Conservation (phyloP, 371 early-diverging fungal species). For the Mortierella sp. region DNA sequence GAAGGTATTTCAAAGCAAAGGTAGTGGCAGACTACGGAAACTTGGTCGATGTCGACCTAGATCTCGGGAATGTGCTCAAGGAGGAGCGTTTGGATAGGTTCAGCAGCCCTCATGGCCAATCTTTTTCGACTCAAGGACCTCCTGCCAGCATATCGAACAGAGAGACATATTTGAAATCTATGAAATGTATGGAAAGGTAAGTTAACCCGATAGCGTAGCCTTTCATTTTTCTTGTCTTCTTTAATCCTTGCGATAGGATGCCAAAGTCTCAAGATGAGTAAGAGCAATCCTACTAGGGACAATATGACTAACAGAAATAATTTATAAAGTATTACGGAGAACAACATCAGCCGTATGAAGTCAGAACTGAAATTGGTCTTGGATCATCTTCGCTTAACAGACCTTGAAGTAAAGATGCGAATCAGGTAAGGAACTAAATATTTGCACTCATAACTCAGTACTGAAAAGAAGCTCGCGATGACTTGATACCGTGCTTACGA, state of each 20-base stretch:
- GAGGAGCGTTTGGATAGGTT: too few relatives aligned
- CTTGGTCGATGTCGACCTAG: slow-evolving; percentile 19
- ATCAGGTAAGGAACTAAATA: slow-evolving; percentile 22
- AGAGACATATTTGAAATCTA: slow-evolving; percentile 3
- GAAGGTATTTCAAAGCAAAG: slow-evolving; percentile 11
- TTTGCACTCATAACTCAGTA: neutral
- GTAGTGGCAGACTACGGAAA: slow-evolving; percentile 15
- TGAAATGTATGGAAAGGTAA: slow-evolving; percentile 37
- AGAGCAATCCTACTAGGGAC: too few relatives aligned
- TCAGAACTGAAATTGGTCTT: slow-evolving; percentile 14
- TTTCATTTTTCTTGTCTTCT: neutral
- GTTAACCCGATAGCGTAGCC: neutral
- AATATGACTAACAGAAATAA: too few relatives aligned
- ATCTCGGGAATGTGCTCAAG: neutral
- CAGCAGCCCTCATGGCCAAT: neutral
- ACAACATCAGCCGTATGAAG: slow-evolving; percentile 24
- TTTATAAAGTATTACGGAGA: slow-evolving; percentile 29
- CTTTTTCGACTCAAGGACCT: neutral
- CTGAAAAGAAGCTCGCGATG: neutral
- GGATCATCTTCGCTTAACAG: slow-evolving; percentile 20
- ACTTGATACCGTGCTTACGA: neutral
- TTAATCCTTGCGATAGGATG: too few relatives aligned
- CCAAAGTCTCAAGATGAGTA: too few relatives aligned
- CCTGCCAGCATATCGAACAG: neutral
- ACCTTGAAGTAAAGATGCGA: slow-evolving; percentile 42